Evolutionary conservation across 2,329 filamentous ascomycete species (phyloP).

Genomic region (Colletotrichum musae): DNA sequence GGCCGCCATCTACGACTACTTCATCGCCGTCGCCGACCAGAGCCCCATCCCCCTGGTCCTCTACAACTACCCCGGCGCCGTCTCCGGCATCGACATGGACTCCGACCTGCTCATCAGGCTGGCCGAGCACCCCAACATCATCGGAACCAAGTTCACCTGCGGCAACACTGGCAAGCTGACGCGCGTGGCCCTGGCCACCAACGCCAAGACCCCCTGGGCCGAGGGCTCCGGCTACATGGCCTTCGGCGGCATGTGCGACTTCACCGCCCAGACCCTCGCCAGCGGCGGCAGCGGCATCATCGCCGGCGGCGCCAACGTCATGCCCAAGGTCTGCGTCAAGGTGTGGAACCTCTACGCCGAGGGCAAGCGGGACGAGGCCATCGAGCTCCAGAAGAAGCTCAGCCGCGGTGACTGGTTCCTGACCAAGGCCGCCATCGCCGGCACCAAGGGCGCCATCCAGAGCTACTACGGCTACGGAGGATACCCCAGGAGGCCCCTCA

Average conservation of each 20-base stretch:
- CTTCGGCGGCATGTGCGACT: conserved; percentile 90
- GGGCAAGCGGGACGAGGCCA: conserved; percentile 82
- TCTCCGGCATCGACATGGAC: conserved; percentile 90
- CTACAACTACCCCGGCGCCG: conserved; percentile 93
- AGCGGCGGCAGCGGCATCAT: conserved; percentile 88
- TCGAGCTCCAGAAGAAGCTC: conserved; percentile 82
- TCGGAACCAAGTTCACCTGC: conserved; percentile 93
- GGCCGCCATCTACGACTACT: conserved; percentile 80
- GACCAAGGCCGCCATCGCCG: conserved; percentile 86
- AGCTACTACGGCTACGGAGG: conserved; percentile 87
- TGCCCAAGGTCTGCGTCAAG: conserved; percentile 84
- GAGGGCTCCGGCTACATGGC: conserved; percentile 82
- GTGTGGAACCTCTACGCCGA: conserved; percentile 83
- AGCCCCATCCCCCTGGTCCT: conserved; percentile 85
- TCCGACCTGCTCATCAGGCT: conserved; percentile 87
- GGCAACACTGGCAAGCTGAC: conserved; percentile 92
- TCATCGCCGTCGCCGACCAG: conserved; percentile 79
- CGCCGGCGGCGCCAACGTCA: conserved; percentile 86
- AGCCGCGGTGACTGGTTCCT: conserved; percentile 86
- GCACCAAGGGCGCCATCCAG: conserved; percentile 88
- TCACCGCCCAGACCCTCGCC: conserved; percentile 85
- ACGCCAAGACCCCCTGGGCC: conserved; percentile 76
- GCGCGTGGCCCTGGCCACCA: conserved; percentile 80
- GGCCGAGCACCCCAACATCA: conserved; percentile 84
- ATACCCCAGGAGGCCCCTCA: conserved; percentile 80